Conservation (phyloP, 2,329 filamentous ascomycete genomes). For the Talaromyces sp. region DNA sequence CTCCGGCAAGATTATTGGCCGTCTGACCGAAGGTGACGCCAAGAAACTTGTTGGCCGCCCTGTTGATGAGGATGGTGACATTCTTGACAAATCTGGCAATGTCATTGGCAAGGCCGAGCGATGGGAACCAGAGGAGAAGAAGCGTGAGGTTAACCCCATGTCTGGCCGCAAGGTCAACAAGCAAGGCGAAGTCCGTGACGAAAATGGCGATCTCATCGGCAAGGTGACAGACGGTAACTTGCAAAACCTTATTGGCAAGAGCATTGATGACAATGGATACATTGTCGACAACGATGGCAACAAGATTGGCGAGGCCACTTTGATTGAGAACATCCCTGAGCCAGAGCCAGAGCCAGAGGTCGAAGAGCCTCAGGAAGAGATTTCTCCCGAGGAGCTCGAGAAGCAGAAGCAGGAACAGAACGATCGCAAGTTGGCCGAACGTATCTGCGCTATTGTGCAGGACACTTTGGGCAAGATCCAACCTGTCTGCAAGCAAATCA, state of each 20-base stretch:
- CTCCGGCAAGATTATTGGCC: constrained; percentile 55
- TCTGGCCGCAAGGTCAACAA: constrained; percentile 52
- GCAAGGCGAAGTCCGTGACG: constrained; percentile 48
- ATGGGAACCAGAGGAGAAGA: constrained; percentile 59
- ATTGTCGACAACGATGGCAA: constrained; percentile 59
- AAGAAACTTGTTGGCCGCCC: constrained; percentile 62
- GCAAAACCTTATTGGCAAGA: constrained; percentile 40
- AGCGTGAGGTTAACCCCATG: constrained; percentile 59
- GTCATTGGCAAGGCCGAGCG: constrained; percentile 64
- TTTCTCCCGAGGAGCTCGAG: constrained; percentile 44
- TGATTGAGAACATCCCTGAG: constrained; percentile 36
- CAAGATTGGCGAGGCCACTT: constrained; percentile 60
- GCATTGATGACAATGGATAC: constrained; percentile 50
- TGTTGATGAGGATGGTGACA: constrained; percentile 67
- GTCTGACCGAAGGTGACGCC: constrained; percentile 61
- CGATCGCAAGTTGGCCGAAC: constrained; percentile 72
- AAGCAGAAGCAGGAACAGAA: constrained; percentile 61
- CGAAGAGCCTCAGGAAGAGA: constrained; percentile 33
- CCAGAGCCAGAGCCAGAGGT: constrained; percentile 38
- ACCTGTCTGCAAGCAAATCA: constrained; percentile 83
- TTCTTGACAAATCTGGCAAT: constrained; percentile 66
- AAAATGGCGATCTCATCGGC: constrained; percentile 46
- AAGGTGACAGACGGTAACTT: constrained; percentile 45
- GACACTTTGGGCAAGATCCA: constrained; percentile 79
- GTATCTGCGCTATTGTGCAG: constrained; percentile 69